These are phyloP conservation scores for Fraxinus greggii DNA, from an alignment of 305 asterid genomes.

Conservation along the genomic window DNA sequence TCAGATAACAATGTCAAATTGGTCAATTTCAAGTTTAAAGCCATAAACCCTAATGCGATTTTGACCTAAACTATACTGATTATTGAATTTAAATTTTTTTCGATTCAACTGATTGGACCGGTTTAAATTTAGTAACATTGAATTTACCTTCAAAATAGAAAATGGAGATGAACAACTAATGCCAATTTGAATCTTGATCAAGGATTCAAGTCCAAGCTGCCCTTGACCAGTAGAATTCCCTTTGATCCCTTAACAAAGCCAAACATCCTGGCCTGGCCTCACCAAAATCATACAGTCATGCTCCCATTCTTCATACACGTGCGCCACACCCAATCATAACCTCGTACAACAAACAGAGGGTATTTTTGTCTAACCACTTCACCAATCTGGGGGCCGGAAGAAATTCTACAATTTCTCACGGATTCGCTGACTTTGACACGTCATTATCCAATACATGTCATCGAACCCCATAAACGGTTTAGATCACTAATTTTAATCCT, in stretches of 20 bases:
- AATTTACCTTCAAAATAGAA: background rate
- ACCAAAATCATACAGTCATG: background rate
- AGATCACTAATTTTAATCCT: slow-evolving; percentile 1
- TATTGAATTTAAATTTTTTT: too few relatives aligned
- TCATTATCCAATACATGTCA: slow-evolving; percentile 61
- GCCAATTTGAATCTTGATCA: too few relatives aligned
- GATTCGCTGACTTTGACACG: slow-evolving; percentile 52
- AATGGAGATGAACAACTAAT: too few relatives aligned
- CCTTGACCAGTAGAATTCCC: too few relatives aligned
- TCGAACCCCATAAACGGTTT: slow-evolving; percentile 17
- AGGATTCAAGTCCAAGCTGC: too few relatives aligned
- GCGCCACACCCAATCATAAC: background rate
- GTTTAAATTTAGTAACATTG: too few relatives aligned
- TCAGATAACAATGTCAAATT: background rate
- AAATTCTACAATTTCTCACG: slow-evolving; percentile 11
- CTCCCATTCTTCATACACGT: background rate
- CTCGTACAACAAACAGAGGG: slow-evolving; percentile 10
- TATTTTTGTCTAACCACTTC: slow-evolving; percentile 18
- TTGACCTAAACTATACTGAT: background rate
- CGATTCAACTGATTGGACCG: background rate
- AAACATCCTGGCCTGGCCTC: background rate
- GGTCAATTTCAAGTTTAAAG: background rate
- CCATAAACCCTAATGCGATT: too few relatives aligned
- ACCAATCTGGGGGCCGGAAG: slow-evolving; percentile 7
- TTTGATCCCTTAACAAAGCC: background rate